Percentiles rank a stretch among this genome's conserved stretches.
Conservation (phyloP, 768 basidiomycete genomes). For the Leucosporidium scottii region DNA sequence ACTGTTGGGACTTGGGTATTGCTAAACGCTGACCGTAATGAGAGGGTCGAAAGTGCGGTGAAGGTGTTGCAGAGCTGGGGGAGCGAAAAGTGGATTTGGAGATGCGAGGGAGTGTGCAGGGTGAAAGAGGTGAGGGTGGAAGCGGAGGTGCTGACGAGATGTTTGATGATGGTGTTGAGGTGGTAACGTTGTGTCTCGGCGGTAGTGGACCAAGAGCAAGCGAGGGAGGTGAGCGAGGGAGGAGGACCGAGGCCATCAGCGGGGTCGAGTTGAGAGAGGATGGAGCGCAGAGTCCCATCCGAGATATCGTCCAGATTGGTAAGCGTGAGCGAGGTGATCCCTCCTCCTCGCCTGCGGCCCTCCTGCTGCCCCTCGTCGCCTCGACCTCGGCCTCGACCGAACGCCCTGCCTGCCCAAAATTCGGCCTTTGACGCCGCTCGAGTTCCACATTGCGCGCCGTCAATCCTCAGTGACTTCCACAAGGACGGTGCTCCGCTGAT, state of each 20-base stretch:
- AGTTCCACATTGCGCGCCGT: neutral
- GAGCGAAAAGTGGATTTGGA: slow-evolving; percentile 11
- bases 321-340: neutral
- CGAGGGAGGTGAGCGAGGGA: neutral
- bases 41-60: neutral
- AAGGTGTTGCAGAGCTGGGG: slow-evolving; percentile 3
- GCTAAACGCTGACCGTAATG: neutral
- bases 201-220: neutral
- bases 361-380: neutral
- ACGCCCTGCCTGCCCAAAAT: neutral
- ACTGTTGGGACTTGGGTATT: neutral
- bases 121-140: slow-evolving; percentile 1
- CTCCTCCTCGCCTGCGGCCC: neutral
- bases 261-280: neutral
- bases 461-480: neutral
- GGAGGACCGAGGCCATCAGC: neutral
- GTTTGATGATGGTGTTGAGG: neutral
- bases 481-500: neutral
- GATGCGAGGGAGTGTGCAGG: slow-evolving; percentile 3
- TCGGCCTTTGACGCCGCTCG: neutral
- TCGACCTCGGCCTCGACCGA: neutral
- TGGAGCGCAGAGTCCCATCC: neutral
- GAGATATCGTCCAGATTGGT: neutral
- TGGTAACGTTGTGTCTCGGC: neutral
- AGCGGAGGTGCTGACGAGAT: neutral